phyloP scores from a whole-genome alignment of 148 eudicot species.

The Fagopyrum esculentum region DNA sequence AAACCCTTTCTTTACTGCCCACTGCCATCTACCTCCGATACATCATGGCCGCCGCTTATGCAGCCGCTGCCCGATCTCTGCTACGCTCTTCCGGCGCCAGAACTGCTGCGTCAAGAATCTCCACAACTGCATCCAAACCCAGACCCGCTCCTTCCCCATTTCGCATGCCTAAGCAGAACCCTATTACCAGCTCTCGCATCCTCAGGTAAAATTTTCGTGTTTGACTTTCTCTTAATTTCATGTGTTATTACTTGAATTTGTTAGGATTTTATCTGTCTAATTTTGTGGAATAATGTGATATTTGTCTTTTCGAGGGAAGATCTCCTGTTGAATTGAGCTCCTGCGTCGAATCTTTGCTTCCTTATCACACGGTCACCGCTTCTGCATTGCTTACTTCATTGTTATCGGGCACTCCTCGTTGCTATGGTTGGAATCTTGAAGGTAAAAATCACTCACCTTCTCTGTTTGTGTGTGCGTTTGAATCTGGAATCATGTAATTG shows the following conservation, averaged over 20 bases:
- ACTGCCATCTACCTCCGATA: background rate
- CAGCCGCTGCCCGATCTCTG: conserved; percentile 48
- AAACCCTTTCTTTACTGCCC: conserved; percentile 1
- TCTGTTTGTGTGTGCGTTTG: background rate
- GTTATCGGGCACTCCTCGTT: conserved; percentile 54
- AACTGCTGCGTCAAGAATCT: conserved; percentile 22
- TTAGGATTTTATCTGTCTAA: background rate
- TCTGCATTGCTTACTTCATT: conserved; percentile 80
- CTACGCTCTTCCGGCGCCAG: conserved; percentile 38
- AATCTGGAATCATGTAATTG: background rate
- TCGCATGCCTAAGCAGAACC: conserved; percentile 40
- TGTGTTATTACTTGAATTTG: background rate
- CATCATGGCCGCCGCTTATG: conserved; percentile 25
- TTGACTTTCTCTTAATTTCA: background rate
- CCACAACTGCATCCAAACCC: conserved; percentile 34
- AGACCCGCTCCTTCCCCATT: conserved; percentile 43
- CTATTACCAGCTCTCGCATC: conserved; percentile 47
- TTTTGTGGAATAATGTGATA: background rate
- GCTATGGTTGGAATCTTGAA: conserved; percentile 65
- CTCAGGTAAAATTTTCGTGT: conserved; percentile 37
- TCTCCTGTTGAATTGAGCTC: conserved; percentile 72
- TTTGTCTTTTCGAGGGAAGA: conserved; percentile 21
- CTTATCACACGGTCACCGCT: conserved; percentile 84
- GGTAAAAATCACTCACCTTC: conserved; percentile 33
- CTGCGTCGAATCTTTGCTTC: conserved; percentile 61